phyloP scores from a whole-genome alignment of 305 asterid species.

The Fraxinus baroniana region DNA sequence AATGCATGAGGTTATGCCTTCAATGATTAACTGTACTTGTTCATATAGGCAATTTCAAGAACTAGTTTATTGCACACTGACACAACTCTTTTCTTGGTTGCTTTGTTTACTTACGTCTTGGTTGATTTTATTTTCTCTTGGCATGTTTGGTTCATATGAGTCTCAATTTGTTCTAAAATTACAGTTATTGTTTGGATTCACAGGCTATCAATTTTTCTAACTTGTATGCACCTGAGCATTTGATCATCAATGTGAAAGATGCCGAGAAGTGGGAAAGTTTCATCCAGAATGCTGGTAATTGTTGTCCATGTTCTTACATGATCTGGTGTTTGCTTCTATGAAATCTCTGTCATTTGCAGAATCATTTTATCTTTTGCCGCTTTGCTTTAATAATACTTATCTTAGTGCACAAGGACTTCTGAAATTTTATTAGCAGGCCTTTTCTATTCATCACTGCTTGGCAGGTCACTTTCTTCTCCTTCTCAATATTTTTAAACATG shows the following conservation, averaged over 20 bases:
- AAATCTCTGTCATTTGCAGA: not conserved
- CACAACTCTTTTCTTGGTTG: not conserved
- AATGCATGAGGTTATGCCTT: not conserved
- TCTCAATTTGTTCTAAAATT: not conserved
- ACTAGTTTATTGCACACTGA: not conserved
- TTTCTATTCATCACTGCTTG: not conserved
- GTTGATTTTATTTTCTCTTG: constrained; percentile 15
- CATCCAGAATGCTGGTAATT: constrained; percentile 89
- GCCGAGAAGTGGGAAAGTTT: constrained; percentile 94
- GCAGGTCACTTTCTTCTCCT: not conserved
- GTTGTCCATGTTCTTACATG: not conserved
- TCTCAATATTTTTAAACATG: not conserved
- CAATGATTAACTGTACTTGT: not conserved
- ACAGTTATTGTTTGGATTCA: constrained; percentile 19
- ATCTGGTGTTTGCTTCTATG: constrained; percentile 5
- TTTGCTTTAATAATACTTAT: constrained; percentile 5
- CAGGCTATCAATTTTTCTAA: constrained; percentile 90
- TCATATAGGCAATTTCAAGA: constrained; percentile 4
- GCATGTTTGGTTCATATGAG: not conserved
- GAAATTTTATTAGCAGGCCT: not conserved
- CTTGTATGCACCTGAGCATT: constrained; percentile 92
- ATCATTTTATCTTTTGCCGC: not conserved
- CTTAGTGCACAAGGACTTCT: not conserved
- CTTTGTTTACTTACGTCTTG: constrained; percentile 3
- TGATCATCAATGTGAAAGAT: constrained; percentile 84